Evolutionary conservation across 176 grass and related monocot species (phyloP), one percentile per base, ranked within the genome.

Genomic region (Ensete ventricosum): DNA sequence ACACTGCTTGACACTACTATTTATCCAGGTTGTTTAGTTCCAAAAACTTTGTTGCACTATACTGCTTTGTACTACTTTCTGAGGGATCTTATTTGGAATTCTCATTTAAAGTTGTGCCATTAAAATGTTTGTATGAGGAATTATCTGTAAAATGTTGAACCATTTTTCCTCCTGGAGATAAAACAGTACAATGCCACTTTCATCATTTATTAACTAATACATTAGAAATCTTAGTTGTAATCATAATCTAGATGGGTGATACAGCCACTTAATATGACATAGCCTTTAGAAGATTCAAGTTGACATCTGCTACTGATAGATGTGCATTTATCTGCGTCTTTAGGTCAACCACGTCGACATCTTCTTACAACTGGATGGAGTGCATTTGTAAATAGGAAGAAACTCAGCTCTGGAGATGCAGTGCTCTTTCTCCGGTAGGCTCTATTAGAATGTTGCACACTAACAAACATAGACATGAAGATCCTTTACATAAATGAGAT

Each of bases 351-450:
- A 64, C 90, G 95, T 81, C 84, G 95, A 79, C 95, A 99, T 87
- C 95, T 99, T 67, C 89, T 99, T 78, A 99, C 95, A 13, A 99
- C 95, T 48, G 95, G 95, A 84, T 99, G 95, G 95, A 99, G 95
- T 81, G 89, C 96, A 53, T 99, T 99, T 91, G 83, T 99, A 60
- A 94, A 91, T 79, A 99, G 83, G 84, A 99, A 99, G 86, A 99
- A 95, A 79, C 88, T 99, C 16, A 81, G 87, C 51, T 99, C 88
- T 13, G 96, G 96, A 14, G 96, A 99, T 66, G 91, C 91, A 20
- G 96, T 99, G 8, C 81, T 99, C 73, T 95, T 99, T 86, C 81
- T 99, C 63, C 76, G 86, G 96, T 95, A 89, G 78, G 60, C 67
- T 67, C 64, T 62, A 79, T 74, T 20, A 9, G 1, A 51, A 50